Conservation (phyloP, 2,329 filamentous ascomycete genomes). For the Fusarium acutatum region DNA sequence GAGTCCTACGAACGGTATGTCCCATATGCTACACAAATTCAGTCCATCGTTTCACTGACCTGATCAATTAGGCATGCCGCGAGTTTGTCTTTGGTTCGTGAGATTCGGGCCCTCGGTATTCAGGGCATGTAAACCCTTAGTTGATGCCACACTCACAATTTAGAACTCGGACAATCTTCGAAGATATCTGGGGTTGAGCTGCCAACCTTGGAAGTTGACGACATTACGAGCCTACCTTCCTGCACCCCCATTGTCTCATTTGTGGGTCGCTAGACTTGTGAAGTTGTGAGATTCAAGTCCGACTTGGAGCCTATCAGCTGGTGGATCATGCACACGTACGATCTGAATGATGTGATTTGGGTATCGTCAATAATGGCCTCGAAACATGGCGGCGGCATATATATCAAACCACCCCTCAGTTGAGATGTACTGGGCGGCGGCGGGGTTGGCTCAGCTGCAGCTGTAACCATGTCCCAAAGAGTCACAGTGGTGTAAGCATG, state of each 20-base stretch:
- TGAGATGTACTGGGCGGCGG: slow-evolving; percentile 23
- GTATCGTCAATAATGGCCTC: slow-evolving; percentile 32
- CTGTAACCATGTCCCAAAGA: slow-evolving; percentile 30
- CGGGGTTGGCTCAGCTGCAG: slow-evolving; percentile 26
- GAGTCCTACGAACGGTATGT: slow-evolving; percentile 70
- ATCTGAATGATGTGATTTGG: slow-evolving; percentile 41
- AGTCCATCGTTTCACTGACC: slow-evolving; percentile 23
- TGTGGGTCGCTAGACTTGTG: slow-evolving; percentile 28
- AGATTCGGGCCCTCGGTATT: slow-evolving; percentile 10
- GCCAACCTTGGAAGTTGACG: slow-evolving; percentile 30
- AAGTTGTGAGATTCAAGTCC: slow-evolving; percentile 11
- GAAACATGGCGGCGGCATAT: slow-evolving; percentile 39
- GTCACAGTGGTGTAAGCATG: slow-evolving; percentile 30
- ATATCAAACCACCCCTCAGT: slow-evolving; percentile 34
- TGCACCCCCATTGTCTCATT: slow-evolving; percentile 23
- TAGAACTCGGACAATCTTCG: neutral
- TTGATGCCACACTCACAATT: slow-evolving; percentile 35
- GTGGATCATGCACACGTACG: slow-evolving; percentile 37
- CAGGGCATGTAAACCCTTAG: slow-evolving; percentile 42
- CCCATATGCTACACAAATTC: neutral
- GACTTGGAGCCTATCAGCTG: slow-evolving; percentile 34
- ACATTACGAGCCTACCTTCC: slow-evolving; percentile 23
- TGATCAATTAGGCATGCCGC: slow-evolving; percentile 46
- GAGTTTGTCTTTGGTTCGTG: slow-evolving; percentile 47
- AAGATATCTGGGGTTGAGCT: slow-evolving; percentile 18